Evolutionary conservation across 2,329 filamentous ascomycete genomes (phyloP), one percentile per base, ranked within the genome.

Genomic region (Sporothrix schenckii): DNA sequence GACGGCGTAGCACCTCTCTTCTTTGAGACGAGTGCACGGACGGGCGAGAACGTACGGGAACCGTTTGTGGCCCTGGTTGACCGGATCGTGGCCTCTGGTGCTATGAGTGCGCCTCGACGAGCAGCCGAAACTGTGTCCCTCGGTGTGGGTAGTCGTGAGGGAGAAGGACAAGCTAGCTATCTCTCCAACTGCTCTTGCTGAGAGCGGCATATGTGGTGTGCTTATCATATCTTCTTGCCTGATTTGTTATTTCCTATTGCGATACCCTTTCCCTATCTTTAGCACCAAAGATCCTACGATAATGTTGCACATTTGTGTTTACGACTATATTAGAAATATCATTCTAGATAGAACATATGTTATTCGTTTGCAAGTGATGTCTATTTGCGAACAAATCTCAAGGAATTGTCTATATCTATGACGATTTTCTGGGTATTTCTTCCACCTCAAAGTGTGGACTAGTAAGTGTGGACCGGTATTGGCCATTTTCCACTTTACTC

Each of bases 1-100:
- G 27, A 63, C 16, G 27, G 19, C 27, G 49, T 7, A 16, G 16
- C 19, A 14, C 81, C 80, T 3, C 77, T 78, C 7, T 87, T 86
- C 76, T 85, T 84, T 73, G 85, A 87, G 77, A 83, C 83, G 56
- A 87, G 85, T 75, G 80, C 83, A 58, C 85, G 85, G 79, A 85
- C 84, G 30, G 79, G 83, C 65, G 83, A 86, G 75, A 83, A 85
- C 74, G 81, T 86, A 27, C 78, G 81, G 72, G 79, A 78, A 75
- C 82, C 84, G 21, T 87, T 87, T 75, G 77, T 85, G 61, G 84
- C 85, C 67, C 79, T 85, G 60, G 83, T 87, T 39, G 82, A 85
- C 73, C 78, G 77, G 71, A 83, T 87, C 72, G 81, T 86, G 34
- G 39, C 68, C 47, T 70, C 72, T 4, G 71, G 70, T 10, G 19